Conservation (phyloP, 2,329 filamentous ascomycete genomes). For the Aaosphaeria pasadenensis region DNA sequence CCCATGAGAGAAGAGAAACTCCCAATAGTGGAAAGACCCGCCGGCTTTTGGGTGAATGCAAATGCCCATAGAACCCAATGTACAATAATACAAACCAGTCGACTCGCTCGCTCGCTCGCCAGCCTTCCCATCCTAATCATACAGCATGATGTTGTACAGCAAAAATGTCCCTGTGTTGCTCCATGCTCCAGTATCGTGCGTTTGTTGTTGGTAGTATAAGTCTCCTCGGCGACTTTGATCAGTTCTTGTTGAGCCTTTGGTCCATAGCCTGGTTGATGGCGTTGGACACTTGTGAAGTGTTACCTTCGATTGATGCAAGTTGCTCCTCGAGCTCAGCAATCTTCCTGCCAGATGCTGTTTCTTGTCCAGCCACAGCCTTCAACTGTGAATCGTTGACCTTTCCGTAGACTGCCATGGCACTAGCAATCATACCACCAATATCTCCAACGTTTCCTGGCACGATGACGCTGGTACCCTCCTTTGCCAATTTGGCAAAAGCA, state of each 20-base stretch:
- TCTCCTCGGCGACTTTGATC: conserved; percentile 1
- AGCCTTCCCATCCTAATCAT: neutral
- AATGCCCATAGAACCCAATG: neutral
- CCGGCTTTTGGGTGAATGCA: neutral
- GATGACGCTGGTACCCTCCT: conserved; percentile 92
- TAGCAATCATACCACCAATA: conserved; percentile 94
- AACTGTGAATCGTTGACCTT: conserved; percentile 83
- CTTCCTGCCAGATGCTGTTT: conserved; percentile 22
- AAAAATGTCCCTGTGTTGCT: neutral
- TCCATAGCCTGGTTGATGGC: conserved; percentile 36
- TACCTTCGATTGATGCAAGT: conserved; percentile 19
- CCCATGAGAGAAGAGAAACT: neutral
- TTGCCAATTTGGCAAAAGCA: conserved; percentile 86
- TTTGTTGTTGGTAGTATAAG: neutral
- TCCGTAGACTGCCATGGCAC: conserved; percentile 90
- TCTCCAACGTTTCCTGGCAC: conserved; percentile 97
- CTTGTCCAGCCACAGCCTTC: conserved; percentile 54
- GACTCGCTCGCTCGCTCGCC: too few relatives aligned
- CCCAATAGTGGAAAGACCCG: neutral
- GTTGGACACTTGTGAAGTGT: conserved; percentile 20
- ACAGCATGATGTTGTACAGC: conserved; percentile 1
- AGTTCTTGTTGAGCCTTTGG: conserved; percentile 29
- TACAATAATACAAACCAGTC: neutral
- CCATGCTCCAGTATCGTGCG: neutral
- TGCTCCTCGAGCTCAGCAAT: conserved; percentile 30